Percentiles rank a stretch among this genome's conserved stretches.
These are phyloP conservation scores for Avicennia marina DNA, from an alignment of 257 asterid genomes.

Conservation along the genomic window DNA sequence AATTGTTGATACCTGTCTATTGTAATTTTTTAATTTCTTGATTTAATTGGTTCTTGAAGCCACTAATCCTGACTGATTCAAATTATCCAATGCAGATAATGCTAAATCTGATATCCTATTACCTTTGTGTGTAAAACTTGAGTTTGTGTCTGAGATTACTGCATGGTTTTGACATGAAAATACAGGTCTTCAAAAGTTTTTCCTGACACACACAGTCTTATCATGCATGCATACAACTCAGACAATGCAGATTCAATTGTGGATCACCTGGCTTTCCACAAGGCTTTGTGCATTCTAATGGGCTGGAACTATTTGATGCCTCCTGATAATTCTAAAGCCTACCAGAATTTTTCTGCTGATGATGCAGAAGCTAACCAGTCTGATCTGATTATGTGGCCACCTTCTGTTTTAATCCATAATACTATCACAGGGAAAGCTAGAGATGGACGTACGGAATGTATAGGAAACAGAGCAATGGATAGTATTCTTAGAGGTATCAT, in stretches of 20 bases:
- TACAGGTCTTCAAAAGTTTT: slow-evolving; percentile 84
- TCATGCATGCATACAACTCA: slow-evolving; percentile 79
- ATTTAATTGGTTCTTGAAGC: slow-evolving; percentile 7
- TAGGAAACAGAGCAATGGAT: slow-evolving; percentile 97
- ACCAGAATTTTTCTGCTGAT: slow-evolving; percentile 68
- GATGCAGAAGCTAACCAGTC: slow-evolving; percentile 69
- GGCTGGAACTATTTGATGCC: slow-evolving; percentile 84
- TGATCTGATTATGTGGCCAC: slow-evolving; percentile 97
- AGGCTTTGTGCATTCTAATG: slow-evolving; percentile 89
- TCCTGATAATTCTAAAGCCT: slow-evolving; percentile 83
- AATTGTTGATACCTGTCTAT: neutral
- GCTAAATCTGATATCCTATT: slow-evolving; percentile 19
- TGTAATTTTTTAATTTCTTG: neutral
- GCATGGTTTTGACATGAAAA: slow-evolving; percentile 52
- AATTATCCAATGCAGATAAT: slow-evolving; percentile 10
- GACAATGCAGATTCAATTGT: slow-evolving; percentile 57
- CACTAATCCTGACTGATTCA: slow-evolving; percentile 1
- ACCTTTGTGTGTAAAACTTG: slow-evolving; percentile 20
- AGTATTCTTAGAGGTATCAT: slow-evolving; percentile 83
- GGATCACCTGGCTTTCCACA: slow-evolving; percentile 93
- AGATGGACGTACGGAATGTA: slow-evolving; percentile 92
- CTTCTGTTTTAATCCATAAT: slow-evolving; percentile 83
- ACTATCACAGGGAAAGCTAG: slow-evolving; percentile 78
- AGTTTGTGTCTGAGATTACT: slow-evolving; percentile 36
- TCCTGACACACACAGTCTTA: slow-evolving; percentile 76